These are phyloP conservation scores for Mucor mucedo DNA, from an alignment of 371 early-diverging fungal species.

Conservation along the genomic window DNA sequence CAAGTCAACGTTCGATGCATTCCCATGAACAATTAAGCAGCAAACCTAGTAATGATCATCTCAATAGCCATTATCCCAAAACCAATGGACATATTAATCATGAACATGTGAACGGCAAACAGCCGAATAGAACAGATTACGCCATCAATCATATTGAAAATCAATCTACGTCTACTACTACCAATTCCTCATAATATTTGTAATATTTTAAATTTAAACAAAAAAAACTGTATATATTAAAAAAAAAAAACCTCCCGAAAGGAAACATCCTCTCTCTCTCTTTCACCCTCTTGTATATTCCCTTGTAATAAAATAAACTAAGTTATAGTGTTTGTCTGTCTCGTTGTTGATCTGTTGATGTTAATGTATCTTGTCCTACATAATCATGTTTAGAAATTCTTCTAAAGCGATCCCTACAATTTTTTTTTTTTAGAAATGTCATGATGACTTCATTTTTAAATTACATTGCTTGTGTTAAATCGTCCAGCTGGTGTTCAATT, in stretches of 20 bases:
- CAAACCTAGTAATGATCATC: not conserved
- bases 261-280: too few relatives aligned
- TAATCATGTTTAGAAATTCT: conserved; percentile 12
- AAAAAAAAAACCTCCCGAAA: too few relatives aligned
- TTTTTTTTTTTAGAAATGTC: not conserved
- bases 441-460: not conserved
- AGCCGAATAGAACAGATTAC: not conserved
- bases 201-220: not conserved
- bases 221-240: too few relatives aligned
- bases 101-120: not conserved
- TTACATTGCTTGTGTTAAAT: conserved; percentile 32
- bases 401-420: conserved; percentile 21
- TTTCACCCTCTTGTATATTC: not conserved
- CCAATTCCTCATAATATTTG: not conserved
- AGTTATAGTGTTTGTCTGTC: not conserved
- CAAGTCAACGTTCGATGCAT: not conserved
- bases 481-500: conserved; percentile 20
- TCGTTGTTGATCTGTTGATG: not conserved
- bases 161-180: not conserved
- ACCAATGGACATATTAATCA: not conserved
- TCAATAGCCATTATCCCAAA: not conserved
- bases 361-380: conserved; percentile 5
- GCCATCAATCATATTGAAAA: conserved; percentile 5
- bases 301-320: conserved; percentile 2
- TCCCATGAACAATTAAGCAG: not conserved